Evolutionary conservation across 2,329 filamentous ascomycete genomes (phyloP), one percentile per base, ranked within the genome.

Genomic region (Monosporascus sp.): DNA sequence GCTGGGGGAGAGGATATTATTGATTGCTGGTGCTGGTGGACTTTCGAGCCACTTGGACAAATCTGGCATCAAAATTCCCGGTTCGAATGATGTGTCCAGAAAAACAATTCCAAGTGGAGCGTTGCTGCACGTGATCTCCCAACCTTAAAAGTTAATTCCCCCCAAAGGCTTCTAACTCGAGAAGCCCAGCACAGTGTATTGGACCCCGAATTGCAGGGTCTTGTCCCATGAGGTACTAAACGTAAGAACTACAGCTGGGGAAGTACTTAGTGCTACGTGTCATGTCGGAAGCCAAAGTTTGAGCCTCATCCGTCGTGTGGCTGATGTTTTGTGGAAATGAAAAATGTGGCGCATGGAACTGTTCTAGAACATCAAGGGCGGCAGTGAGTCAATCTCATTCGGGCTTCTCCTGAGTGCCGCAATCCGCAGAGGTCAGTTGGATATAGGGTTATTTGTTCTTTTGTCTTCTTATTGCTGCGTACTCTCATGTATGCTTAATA

Each of bases 21-120:
- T 27, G 27, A 7, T 27, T 31, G 27, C 27, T 35, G 31, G 9
- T 35, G 11, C 31, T 35, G 31, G 52, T 53, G 59, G 49, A 51
- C 47, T 55, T 55, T 50, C 49, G 47, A 54, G 55, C 31, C 31
- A 56, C 38, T 46, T 46, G 53, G 59, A 51, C 43, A 64, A 61
- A 68, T 65, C 58, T 65, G 65, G 65, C 64, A 62, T 67, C 64
- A 66, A 58, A 65, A 63, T 51, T 59, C 51, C 61, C 59, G 58
- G 63, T 65, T 65, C 63, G 63, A 63, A 61, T 63, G 63, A 66
- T 65, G 64, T 65, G 64, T 66, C 64, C 63, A 60, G 62, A 65
- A 65, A 65, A 60, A 58, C 59, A 50, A 56, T 51, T 46, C 7
- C 4, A 8, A 55, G 61, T 62, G 62, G 64, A 64, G 62, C 38